Conservation (phyloP, 169 alveolate genomes). For the Cryptosporidium sp. region DNA sequence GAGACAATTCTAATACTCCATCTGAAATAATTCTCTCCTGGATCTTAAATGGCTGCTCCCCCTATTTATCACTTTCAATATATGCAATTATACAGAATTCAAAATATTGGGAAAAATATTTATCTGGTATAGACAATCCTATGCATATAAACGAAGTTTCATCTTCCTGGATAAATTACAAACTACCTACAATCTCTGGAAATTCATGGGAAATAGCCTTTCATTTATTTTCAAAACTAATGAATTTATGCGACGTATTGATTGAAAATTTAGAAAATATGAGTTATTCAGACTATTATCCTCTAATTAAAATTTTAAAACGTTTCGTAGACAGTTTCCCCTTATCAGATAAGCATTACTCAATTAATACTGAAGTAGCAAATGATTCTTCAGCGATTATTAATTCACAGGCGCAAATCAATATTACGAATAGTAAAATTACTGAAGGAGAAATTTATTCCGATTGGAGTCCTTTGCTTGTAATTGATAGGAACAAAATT, state of each 20-base stretch:
- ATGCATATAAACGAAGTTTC: background rate
- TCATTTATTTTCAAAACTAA: background rate
- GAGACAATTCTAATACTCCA: background rate
- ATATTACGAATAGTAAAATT: background rate
- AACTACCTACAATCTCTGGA: slow-evolving; percentile 40
- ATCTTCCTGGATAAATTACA: background rate
- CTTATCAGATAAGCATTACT: slow-evolving; percentile 7
- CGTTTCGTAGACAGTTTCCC: slow-evolving; percentile 14
- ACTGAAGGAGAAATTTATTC: slow-evolving; percentile 26
- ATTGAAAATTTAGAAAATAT: background rate
- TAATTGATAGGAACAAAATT: slow-evolving; percentile 28
- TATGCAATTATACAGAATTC: slow-evolving; percentile 31
- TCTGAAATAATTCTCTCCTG: slow-evolving; percentile 61
- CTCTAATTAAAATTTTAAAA: slow-evolving; percentile 13
- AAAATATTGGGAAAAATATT: slow-evolving; percentile 9
- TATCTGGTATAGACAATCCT: background rate
- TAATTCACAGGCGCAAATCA: background rate
- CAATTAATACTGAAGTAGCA: background rate
- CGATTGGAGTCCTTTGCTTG: slow-evolving; percentile 63
- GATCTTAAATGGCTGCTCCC: slow-evolving; percentile 66
- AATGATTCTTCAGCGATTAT: background rate
- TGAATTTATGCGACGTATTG: background rate
- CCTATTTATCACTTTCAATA: slow-evolving; percentile 51
- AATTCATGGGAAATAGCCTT: slow-evolving; percentile 62
- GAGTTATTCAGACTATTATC: background rate